These are phyloP conservation scores for Gossypium gossypioides DNA, from an alignment of 441 rosid genomes.

Conservation along the genomic window DNA sequence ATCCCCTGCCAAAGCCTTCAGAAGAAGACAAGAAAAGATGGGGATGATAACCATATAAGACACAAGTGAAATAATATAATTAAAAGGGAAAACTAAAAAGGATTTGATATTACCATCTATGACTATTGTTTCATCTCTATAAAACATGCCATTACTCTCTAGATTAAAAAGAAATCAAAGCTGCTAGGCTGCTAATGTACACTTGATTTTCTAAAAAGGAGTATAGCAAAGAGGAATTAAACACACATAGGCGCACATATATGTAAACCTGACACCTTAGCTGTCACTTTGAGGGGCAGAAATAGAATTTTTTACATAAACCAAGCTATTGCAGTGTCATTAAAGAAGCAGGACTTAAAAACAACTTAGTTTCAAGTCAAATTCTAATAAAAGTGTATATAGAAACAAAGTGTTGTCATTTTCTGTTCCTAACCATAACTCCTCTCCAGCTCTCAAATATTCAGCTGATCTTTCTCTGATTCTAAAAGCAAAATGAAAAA, in stretches of 20 bases:
- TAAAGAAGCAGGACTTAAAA: not conserved
- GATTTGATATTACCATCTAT: not conserved
- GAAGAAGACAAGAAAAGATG: not conserved
- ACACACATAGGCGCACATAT: not conserved
- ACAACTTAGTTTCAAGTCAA: not conserved
- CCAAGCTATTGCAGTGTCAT: not conserved
- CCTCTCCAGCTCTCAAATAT: not conserved
- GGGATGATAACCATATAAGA: not conserved
- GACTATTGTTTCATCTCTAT: not conserved
- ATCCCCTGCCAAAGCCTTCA: slow-evolving; percentile 79
- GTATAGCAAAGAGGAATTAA: not conserved
- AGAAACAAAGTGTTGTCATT: not conserved
- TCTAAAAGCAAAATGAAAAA: not conserved
- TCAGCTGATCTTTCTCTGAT: not conserved
- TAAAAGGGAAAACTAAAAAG: not conserved
- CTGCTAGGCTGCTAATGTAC: not conserved
- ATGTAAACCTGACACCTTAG: not conserved
- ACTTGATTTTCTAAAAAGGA: not conserved
- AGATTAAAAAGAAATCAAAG: not conserved
- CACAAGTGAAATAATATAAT: not conserved
- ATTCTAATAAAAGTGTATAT: not conserved
- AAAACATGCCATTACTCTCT: not conserved
- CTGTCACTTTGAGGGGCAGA: not conserved
- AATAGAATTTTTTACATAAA: not conserved
- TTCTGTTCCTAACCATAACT: not conserved